Evolutionary conservation across 768 basidiomycete genomes (phyloP), one percentile per base, ranked within the genome.

Genomic region (Psilocybe tampanensis): DNA sequence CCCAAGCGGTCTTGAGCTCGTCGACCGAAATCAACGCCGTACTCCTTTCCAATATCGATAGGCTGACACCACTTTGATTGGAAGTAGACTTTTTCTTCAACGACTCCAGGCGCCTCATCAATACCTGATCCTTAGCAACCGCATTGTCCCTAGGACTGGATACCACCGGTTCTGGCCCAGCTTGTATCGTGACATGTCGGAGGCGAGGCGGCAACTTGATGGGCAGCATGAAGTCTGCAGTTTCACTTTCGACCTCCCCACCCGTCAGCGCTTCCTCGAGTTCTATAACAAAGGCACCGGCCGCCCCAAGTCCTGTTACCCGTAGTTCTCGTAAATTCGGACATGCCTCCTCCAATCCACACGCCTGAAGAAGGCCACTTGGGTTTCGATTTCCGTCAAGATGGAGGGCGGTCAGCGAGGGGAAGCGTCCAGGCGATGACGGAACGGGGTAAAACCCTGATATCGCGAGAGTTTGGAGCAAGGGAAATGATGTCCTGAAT

Each of bases 391-490:
- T 81, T 6, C 82, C 83, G 17, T 74, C 66, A 1, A 83, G 75
- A 44, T 79, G 79, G 0, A 85, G 74, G 15, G 67, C 69, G 43
- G 68, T 62, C 17, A 85, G 71, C 1, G 45, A 56, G 8, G 82
- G 66, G 47, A 64, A 67, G 26, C 64, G 70, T 15, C 61, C 59
- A 3, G 72, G 60, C 4, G 36, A 39, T 18, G 72, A 74, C 2
- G 79, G 80, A 59, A 77, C 81, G 7, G 81, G 79, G 64, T 84
- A 84, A 60, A 77, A 78, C 1, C 82, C 83, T 2, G 73, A 73
- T 2, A 83, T 61, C 4, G 76, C 67, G 55, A 84, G 76, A 26
- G 73, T 72, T 23, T 58, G 63, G 1, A 84, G 70, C 23, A 55
- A 58, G 0, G 80, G 82, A 49, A 81, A 78, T 2, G 66, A 52